phyloP scores from a whole-genome alignment of 2,329 filamentous ascomycete genomes.

The Pezizomycotina sp. region DNA sequence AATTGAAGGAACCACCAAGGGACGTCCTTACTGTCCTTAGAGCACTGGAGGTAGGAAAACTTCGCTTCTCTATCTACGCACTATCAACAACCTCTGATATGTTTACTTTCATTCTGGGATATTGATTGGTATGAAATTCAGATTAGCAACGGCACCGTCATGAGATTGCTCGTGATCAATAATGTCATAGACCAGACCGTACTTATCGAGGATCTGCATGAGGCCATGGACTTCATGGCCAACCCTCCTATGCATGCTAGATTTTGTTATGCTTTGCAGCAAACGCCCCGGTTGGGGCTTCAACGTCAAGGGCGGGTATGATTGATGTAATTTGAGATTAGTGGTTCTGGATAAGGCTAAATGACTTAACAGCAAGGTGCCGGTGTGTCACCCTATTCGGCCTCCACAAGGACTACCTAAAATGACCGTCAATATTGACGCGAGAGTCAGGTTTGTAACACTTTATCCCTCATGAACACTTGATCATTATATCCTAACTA shows the following conservation, averaged over 20 bases:
- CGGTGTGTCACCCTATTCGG: conserved; percentile 26
- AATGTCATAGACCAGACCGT: conserved; percentile 70
- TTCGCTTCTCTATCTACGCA: not conserved
- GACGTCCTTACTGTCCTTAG: conserved; percentile 62
- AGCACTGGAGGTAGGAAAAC: conserved; percentile 42
- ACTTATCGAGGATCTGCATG: conserved; percentile 49
- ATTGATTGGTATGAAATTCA: conserved; percentile 28
- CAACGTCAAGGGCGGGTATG: conserved; percentile 36
- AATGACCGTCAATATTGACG: conserved; percentile 64
- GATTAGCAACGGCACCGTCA: conserved; percentile 63
- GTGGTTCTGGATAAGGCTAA: conserved; percentile 2
- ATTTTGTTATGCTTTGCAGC: conserved; percentile 53
- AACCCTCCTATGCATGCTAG: conserved; percentile 51
- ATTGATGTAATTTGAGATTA: conserved; percentile 24
- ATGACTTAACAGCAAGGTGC: conserved; percentile 19
- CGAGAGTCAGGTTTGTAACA: conserved; percentile 41
- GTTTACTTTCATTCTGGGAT: not conserved
- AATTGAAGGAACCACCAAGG: conserved; percentile 59
- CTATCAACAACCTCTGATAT: not conserved
- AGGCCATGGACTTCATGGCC: conserved; percentile 56
- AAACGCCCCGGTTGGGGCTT: conserved; percentile 44
- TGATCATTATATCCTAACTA: too few relatives aligned
- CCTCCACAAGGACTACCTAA: conserved; percentile 42
- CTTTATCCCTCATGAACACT: too few relatives aligned
- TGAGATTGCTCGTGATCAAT: conserved; percentile 68